Evolutionary conservation across 2,329 filamentous ascomycete species (phyloP).

Genomic region (Penicillium sp.): DNA sequence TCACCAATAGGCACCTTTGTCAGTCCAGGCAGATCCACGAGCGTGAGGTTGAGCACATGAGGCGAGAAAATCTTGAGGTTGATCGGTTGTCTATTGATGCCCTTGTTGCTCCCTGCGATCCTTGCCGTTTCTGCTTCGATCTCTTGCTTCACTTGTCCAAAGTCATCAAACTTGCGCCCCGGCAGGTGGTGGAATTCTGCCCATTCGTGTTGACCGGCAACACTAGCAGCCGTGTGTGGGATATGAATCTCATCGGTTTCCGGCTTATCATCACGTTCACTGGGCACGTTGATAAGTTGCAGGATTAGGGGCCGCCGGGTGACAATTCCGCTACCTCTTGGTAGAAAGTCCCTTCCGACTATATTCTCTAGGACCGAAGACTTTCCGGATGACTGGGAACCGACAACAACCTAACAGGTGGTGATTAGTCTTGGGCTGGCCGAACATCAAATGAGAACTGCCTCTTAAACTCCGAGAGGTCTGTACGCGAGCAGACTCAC

Average conservation of each 20-base stretch:
- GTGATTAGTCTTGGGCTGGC: conserved; percentile 13
- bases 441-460: not conserved
- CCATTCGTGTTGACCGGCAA: conserved; percentile 70
- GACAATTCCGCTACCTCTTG: conserved; percentile 93
- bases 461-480: not conserved
- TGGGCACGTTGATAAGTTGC: conserved; percentile 94
- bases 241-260: conserved; percentile 63
- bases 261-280: conserved; percentile 65
- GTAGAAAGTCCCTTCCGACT: conserved; percentile 94
- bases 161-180: conserved; percentile 84
- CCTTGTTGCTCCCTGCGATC: conserved; percentile 95
- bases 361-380: conserved; percentile 99
- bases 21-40: conserved; percentile 92
- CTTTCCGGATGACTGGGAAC: conserved; percentile 97
- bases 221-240: conserved; percentile 74
- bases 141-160: conserved; percentile 88
- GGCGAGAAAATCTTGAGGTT: conserved; percentile 99
- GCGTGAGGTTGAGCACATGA: conserved; percentile 89
- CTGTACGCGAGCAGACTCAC: conserved; percentile 54
- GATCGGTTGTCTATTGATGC: conserved; percentile 95
- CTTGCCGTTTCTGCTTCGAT: conserved; percentile 95
- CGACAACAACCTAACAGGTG: conserved; percentile 77
- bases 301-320: conserved; percentile 91
- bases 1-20: conserved; percentile 99
- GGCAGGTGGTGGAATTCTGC: conserved; percentile 96